A percentile compares a stretch with the other conserved stretches of the same genome.
These are phyloP conservation scores for Cladorrhinum sp. DNA, from an alignment of 2,329 filamentous ascomycete genomes.

Conservation along the genomic window DNA sequence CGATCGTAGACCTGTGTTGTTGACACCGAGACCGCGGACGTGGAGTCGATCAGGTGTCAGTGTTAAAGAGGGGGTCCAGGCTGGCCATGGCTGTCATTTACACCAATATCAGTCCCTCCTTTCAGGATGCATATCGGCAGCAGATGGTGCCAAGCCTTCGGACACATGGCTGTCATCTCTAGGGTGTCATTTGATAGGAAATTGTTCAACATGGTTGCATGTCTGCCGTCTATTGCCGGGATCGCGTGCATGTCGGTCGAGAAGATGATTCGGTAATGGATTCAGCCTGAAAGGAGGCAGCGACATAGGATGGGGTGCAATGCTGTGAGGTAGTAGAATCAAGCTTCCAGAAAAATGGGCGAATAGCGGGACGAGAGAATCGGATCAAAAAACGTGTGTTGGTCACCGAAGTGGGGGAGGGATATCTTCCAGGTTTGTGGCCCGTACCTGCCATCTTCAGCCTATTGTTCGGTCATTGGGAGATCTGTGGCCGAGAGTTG, in stretches of 20 bases:
- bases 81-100: too few species aligned
- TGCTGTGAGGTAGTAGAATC: background rate
- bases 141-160: background rate
- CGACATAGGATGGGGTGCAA: too few species aligned
- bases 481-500: background rate
- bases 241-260: background rate
- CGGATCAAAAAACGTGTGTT: too few species aligned
- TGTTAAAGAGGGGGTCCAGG: background rate
- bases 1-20: background rate
- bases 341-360: background rate
- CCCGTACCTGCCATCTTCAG: background rate
- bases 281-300: background rate
- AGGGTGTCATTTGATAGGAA: background rate
- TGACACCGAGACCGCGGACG: conserved; percentile 2
- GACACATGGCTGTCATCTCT: background rate
- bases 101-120: too few species aligned
- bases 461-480: background rate
- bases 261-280: background rate
- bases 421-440: background rate
- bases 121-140: background rate
- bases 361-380: too few species aligned
- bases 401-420: background rate
- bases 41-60: conserved; percentile 5
- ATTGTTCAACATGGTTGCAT: background rate
- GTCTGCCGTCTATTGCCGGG: background rate